Base-by-base conservation (phyloP, 192 early-diverging fungal genomes). In the Spizellomyces sp. region DNA sequence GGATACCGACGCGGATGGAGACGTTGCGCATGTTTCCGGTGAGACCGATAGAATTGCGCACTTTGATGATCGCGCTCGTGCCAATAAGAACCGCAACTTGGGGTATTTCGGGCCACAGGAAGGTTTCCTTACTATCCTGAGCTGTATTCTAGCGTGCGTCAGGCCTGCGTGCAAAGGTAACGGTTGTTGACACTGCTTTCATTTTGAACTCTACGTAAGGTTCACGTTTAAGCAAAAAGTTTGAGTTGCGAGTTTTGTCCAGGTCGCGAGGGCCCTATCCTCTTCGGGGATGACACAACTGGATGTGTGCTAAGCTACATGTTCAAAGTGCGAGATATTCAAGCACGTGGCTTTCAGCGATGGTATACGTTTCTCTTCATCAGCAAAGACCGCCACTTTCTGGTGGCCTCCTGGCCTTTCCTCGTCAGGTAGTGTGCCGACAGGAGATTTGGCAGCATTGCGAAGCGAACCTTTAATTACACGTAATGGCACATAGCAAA, bases 231-330 rank as follows among this genome's bases (percentile, higher is more conserved):
- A 41, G 63, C 27, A 9, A 44, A 46, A 61, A 90, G 88, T 46
- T 75, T 90, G 36, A 90, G 86, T 62, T 76, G 80, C 48, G 89
- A 90, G 47, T 87, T 87, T 14, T 87, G 84, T 58, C 87, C 84
- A 45, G 87, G 88, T 12, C 73, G 82, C 48, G 89, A 90, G 62
- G 89, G 89, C 0, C 81, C 89, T 1, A 84, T 90, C 9, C 77
- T 90, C 66, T 89, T 90, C 87, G 89, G 89, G 27, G 88, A 90
- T 66, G 85, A 88, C 21, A 74, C 81, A 45, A 85, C 86, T 64
- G 89, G 88, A 21, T 88, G 88, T 80, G 86, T 87, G n/a, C 81
- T 90, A 67, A 84, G 81, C 27, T 90, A 90, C 70, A 88, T 89
- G 81, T 90, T 90, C 76, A 90, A 86, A 59, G 73, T 90, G 55